phyloP scores from a whole-genome alignment of 2,329 filamentous ascomycete species.

The Anthostomella pinea region DNA sequence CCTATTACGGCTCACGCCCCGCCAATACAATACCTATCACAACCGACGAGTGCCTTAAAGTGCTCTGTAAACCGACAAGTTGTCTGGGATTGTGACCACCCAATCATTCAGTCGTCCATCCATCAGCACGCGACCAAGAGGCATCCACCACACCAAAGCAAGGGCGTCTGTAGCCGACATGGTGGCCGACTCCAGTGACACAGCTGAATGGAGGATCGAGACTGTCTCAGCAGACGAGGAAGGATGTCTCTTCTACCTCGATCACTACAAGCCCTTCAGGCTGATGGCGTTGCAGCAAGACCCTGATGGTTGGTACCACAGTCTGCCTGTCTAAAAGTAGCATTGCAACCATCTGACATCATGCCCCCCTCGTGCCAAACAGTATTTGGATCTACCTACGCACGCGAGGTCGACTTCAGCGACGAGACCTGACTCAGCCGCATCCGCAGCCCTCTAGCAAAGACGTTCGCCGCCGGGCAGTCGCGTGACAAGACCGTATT shows the following conservation, averaged over 20 bases:
- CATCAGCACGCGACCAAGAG: no score
- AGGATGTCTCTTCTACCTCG: constrained; percentile 28
- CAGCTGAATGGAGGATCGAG: constrained; percentile 22
- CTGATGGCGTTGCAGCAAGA: constrained; percentile 27
- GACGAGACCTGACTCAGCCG: constrained; percentile 36
- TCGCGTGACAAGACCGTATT: constrained; percentile 24
- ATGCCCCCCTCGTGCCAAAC: no score
- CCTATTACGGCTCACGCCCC: no score
- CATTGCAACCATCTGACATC: no score
- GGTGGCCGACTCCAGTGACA: constrained; percentile 5
- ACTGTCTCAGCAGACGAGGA: constrained; percentile 21
- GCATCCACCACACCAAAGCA: no score
- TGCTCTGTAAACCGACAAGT: no score
- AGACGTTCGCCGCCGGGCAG: constrained; percentile 33
- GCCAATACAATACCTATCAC: no score
- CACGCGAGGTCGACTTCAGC: constrained; percentile 33
- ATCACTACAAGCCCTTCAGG: constrained; percentile 30
- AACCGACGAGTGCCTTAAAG: no score
- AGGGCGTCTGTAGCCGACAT: constrained; percentile 10
- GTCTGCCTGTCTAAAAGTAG: constrained; percentile 8
- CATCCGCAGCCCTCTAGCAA: constrained; percentile 34
- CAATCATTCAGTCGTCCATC: no score
- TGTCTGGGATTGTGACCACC: no score
- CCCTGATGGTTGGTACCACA: constrained; percentile 23
- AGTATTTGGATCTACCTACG: constrained; percentile 39